phyloP scores from a whole-genome alignment of 176 grass and related monocot species.

The Avena sativa region DNA sequence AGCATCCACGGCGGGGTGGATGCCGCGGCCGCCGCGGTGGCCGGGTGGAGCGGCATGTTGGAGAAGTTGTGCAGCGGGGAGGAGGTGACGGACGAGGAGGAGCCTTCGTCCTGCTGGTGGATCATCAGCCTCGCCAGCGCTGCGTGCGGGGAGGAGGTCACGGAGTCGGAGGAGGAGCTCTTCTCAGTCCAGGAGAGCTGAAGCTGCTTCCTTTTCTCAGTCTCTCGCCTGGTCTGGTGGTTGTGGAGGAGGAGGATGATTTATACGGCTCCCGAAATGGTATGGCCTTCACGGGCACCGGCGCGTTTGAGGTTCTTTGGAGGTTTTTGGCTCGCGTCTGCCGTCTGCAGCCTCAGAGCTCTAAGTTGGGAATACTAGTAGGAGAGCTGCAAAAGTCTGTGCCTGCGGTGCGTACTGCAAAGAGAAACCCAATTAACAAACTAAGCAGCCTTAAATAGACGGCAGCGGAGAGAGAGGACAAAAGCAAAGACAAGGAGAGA shows the following conservation, averaged over 20 bases:
- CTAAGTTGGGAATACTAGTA: slow-evolving; percentile 21
- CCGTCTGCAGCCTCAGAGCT: background rate
- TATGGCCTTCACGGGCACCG: slow-evolving; percentile 16
- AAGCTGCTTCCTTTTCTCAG: background rate
- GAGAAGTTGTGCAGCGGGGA: slow-evolving; percentile 84
- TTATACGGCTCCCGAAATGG: slow-evolving; percentile 36
- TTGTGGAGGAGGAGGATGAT: background rate
- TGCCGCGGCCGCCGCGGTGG: background rate
- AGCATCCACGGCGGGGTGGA: slow-evolving; percentile 47
- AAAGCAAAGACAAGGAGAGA: slow-evolving; percentile 20
- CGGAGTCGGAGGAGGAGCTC: no score
- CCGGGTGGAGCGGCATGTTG: slow-evolving; percentile 67
- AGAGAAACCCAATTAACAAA: slow-evolving; percentile 27
- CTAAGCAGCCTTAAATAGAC: background rate
- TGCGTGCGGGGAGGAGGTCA: background rate
- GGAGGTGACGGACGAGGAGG: slow-evolving; percentile 75
- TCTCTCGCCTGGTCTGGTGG: background rate
- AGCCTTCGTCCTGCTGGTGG: slow-evolving; percentile 75
- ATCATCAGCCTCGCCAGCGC: slow-evolving; percentile 59
- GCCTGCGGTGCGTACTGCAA: background rate
- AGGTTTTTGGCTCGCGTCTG: background rate
- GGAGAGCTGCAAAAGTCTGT: slow-evolving; percentile 29
- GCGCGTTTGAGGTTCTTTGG: slow-evolving; percentile 7
- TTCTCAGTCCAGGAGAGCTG: background rate
- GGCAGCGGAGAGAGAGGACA: background rate